phyloP scores from a whole-genome alignment of 2,329 filamentous ascomycete genomes.

The Parastagonospora nodorum region DNA sequence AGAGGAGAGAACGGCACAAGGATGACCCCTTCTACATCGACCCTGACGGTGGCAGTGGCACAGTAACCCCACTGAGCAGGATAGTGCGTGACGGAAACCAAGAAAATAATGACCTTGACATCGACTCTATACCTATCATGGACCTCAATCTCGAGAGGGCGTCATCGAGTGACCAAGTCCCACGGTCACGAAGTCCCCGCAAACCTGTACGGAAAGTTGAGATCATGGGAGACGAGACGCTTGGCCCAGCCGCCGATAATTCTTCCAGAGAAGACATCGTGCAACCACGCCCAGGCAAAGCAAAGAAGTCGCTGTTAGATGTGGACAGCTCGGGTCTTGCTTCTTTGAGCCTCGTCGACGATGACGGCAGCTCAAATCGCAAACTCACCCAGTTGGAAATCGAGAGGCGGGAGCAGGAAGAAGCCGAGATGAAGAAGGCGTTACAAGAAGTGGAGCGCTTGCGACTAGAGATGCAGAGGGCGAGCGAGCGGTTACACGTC shows the following conservation, averaged over 20 bases:
- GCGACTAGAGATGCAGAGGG: constrained; percentile 85
- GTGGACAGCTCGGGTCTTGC: constrained; percentile 86
- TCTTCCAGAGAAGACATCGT: constrained; percentile 39
- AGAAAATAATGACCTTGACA: constrained; percentile 73
- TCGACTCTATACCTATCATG: constrained; percentile 96
- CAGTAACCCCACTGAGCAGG: constrained; percentile 78
- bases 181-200: constrained; percentile 34
- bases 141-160: constrained; percentile 73
- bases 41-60: constrained; percentile 58
- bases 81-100: constrained; percentile 72
- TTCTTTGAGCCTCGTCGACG: constrained; percentile 70
- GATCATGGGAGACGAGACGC: constrained; percentile 55
- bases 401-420: constrained; percentile 73
- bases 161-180: constrained; percentile 23
- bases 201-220: constrained; percentile 47
- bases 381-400: constrained; percentile 56
- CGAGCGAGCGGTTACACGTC: constrained; percentile 74
- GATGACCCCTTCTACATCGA: constrained; percentile 97
- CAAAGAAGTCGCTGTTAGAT: constrained; percentile 73
- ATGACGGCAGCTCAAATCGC: constrained; percentile 31
- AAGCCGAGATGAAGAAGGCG: constrained; percentile 85
- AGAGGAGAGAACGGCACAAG: constrained; percentile 79
- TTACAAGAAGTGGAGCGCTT: constrained; percentile 87
- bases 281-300: constrained; percentile 26
- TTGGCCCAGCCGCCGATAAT: constrained; percentile 45